These are phyloP conservation scores for Aschersonia sp. DNA, from an alignment of 2,329 filamentous ascomycete genomes.

Conservation along the genomic window DNA sequence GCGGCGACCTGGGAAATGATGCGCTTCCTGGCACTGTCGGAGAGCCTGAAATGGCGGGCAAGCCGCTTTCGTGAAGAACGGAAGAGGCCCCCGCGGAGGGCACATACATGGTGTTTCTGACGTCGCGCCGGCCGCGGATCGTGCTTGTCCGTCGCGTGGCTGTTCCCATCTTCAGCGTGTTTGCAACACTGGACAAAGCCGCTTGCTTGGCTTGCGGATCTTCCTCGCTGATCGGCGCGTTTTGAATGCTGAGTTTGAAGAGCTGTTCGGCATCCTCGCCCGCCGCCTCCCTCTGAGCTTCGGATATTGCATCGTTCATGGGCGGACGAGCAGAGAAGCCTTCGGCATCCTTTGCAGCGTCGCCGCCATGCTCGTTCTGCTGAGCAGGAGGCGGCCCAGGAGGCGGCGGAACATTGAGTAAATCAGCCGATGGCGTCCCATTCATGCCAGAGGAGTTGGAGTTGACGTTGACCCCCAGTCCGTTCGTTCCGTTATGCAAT, in stretches of 20 bases:
- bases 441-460: constrained; percentile 27
- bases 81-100: constrained; percentile 24
- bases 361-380: constrained; percentile 17
- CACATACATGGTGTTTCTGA: constrained; percentile 80
- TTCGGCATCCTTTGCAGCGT: constrained; percentile 49
- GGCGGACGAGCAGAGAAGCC: constrained; percentile 61
- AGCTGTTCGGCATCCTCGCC: constrained; percentile 47
- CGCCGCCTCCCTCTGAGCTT: constrained; percentile 50
- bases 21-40: constrained; percentile 5
- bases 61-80: not conserved
- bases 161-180: constrained; percentile 51
- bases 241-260: constrained; percentile 70
- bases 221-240: constrained; percentile 64
- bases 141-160: constrained; percentile 61
- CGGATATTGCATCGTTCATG: constrained; percentile 51
- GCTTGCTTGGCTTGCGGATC: constrained; percentile 61
- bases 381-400: constrained; percentile 35
- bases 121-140: constrained; percentile 75
- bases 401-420: constrained; percentile 36
- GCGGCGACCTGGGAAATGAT: constrained; percentile 21
- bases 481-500: constrained; percentile 30
- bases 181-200: constrained; percentile 62
- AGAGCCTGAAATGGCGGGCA: constrained; percentile 4
- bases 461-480: constrained; percentile 18
- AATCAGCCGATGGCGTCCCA: constrained; percentile 29